Percentiles rank a stretch among this genome's conserved stretches.
phyloP scores from a whole-genome alignment of 1,284 basidiomycete species.

The Sanghuangporus baumii region DNA sequence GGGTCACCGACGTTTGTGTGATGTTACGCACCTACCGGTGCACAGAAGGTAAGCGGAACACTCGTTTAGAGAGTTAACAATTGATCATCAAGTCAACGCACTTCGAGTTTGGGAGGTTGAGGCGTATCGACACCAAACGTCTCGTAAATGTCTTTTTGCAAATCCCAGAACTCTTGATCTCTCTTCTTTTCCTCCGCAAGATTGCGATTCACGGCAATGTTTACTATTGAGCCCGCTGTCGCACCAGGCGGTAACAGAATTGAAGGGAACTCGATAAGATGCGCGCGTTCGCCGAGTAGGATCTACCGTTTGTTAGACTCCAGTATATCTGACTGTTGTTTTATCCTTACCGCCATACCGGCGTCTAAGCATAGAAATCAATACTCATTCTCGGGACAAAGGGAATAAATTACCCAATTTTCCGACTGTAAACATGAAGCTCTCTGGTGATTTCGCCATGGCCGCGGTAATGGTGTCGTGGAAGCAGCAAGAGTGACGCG shows the following conservation, averaged over 20 bases:
- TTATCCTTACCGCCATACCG: slow-evolving; percentile 64
- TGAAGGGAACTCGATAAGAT: slow-evolving; percentile 94
- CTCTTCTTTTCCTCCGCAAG: slow-evolving; percentile 74
- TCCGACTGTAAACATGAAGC: slow-evolving; percentile 66
- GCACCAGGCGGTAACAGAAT: slow-evolving; percentile 86
- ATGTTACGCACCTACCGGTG: slow-evolving; percentile 72
- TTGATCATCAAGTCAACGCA: slow-evolving; percentile 27
- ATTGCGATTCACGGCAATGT: slow-evolving; percentile 89
- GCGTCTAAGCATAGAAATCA: slow-evolving; percentile 45
- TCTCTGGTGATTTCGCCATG: slow-evolving; percentile 30
- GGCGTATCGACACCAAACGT: slow-evolving; percentile 71
- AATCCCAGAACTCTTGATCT: slow-evolving; percentile 72
- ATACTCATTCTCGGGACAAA: slow-evolving; percentile 11
- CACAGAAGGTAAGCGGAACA: not conserved
- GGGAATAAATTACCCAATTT: slow-evolving; percentile 50
- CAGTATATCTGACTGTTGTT: not conserved
- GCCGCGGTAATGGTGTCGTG: not conserved
- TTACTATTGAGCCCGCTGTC: slow-evolving; percentile 91
- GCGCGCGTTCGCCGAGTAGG: slow-evolving; percentile 85
- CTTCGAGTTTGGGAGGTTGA: slow-evolving; percentile 65
- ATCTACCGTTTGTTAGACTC: slow-evolving; percentile 48
- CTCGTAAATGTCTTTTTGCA: slow-evolving; percentile 77
- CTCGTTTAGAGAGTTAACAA: not conserved
- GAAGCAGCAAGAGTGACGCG: not conserved
- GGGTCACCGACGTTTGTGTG: slow-evolving; percentile 90